Conservation (phyloP, 2,329 filamentous ascomycete species). For the Alternaria incomplexa region DNA sequence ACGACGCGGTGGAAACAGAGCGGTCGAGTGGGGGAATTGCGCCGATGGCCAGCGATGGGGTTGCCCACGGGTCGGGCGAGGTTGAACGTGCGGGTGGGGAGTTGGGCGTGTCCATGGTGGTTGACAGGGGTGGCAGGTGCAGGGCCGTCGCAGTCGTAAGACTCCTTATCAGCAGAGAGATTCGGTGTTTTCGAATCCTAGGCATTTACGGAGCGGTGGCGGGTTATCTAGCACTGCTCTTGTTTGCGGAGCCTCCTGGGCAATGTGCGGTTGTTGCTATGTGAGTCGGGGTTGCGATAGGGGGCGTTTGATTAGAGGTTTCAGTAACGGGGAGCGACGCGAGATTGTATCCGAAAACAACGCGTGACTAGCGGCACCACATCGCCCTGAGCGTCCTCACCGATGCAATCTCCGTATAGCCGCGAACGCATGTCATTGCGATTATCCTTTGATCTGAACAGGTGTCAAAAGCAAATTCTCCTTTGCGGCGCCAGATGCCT, state of each 20-base stretch:
- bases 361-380: conserved; percentile 31
- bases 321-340: conserved; percentile 26
- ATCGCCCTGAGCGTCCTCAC: conserved; percentile 9
- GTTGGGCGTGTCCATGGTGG: conserved; percentile 47
- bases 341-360: conserved; percentile 35
- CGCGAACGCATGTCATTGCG: conserved; percentile 9
- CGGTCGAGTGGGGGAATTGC: conserved; percentile 66
- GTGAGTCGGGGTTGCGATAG: conserved; percentile 16
- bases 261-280: conserved; percentile 35
- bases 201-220: conserved; percentile 13
- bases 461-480: conserved; percentile 9
- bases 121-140: conserved; percentile 20
- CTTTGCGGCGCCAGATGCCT: not conserved
- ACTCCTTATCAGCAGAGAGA: conserved; percentile 18
- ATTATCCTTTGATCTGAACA: not conserved
- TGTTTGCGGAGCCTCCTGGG: conserved; percentile 23
- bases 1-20: conserved; percentile 65
- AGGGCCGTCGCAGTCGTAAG: conserved; percentile 16
- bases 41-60: conserved; percentile 68
- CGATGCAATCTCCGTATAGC: conserved; percentile 11
- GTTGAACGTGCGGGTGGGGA: conserved; percentile 48
- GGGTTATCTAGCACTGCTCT: conserved; percentile 8
- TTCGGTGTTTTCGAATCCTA: conserved; percentile 20
- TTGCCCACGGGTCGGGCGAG: conserved; percentile 70
- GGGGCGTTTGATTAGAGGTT: conserved; percentile 37